Evolutionary conservation across 495 filamentous ascomycete genomes (phyloP).

Genomic region (Penicillium silybi): DNA sequence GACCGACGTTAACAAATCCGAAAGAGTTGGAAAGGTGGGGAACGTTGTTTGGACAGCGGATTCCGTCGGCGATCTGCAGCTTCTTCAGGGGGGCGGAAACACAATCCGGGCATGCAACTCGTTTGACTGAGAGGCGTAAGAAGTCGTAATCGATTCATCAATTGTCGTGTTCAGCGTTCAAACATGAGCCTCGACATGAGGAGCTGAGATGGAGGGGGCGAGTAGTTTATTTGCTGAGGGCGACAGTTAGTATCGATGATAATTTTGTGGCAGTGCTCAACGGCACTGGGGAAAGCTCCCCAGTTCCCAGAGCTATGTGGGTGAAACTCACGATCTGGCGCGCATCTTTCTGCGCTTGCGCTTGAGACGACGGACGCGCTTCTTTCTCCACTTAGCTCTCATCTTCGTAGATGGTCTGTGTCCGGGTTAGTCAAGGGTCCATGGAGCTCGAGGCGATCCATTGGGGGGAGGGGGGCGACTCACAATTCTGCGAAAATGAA

Average conservation of each 20-base stretch:
- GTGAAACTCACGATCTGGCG: constrained; percentile 70
- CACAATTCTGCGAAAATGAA: constrained; percentile 54
- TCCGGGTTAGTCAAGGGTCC: constrained; percentile 8
- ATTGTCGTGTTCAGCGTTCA: constrained; percentile 47
- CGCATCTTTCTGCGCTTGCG: constrained; percentile 99
- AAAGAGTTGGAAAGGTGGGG: constrained; percentile 20
- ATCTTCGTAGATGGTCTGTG: constrained; percentile 61
- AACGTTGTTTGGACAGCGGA: constrained; percentile 30
- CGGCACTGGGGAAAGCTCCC: constrained; percentile 5
- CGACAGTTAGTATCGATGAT: constrained; percentile 23
- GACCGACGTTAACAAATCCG: constrained; percentile 28
- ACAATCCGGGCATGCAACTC: constrained; percentile 25
- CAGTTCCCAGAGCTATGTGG: neutral
- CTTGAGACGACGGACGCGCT: constrained; percentile 96
- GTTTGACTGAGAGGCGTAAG: constrained; percentile 27
- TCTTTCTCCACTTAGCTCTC: constrained; percentile 99
- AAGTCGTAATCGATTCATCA: constrained; percentile 37
- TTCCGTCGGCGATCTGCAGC: constrained; percentile 27
- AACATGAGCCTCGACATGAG: constrained; percentile 40
- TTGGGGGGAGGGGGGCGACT: constrained; percentile 23
- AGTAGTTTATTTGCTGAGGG: constrained; percentile 72
- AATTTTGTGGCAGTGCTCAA: neutral
- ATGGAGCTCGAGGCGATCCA: neutral
- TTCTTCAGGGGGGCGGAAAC: constrained; percentile 25
- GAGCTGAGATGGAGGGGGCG: constrained; percentile 58